These are phyloP conservation scores for Cryphonectria nitschkei DNA, from an alignment of 2,329 filamentous ascomycete species.

Conservation along the genomic window DNA sequence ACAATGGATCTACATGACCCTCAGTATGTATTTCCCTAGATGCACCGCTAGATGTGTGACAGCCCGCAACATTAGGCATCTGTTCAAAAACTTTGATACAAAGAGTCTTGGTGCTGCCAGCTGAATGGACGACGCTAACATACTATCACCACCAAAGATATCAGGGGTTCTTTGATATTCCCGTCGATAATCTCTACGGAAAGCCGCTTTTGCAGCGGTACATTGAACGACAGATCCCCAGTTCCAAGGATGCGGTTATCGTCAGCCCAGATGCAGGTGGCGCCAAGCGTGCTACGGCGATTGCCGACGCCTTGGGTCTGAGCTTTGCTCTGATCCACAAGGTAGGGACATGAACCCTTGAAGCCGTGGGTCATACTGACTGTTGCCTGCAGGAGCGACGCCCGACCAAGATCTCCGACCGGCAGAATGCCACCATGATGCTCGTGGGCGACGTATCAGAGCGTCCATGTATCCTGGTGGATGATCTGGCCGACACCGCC, in stretches of 20 bases:
- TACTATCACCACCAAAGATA: constrained; percentile 52
- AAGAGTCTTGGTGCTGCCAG: not conserved
- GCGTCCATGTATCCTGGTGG: constrained; percentile 80
- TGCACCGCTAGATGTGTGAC: not conserved
- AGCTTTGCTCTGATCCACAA: constrained; percentile 99
- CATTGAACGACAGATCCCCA: constrained; percentile 79
- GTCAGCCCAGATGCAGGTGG: constrained; percentile 96
- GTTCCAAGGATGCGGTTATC: constrained; percentile 78
- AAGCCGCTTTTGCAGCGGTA: constrained; percentile 73
- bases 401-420: constrained; percentile 83
- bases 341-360: constrained; percentile 49
- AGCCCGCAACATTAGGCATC: not conserved
- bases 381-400: constrained; percentile 71
- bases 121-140: constrained; percentile 18
- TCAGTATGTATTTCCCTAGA: constrained; percentile 49
- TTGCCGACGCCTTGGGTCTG: constrained; percentile 90
- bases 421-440: constrained; percentile 95
- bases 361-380: constrained; percentile 18
- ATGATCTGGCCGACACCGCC: constrained; percentile 92
- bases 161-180: constrained; percentile 98
- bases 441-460: constrained; percentile 84
- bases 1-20: constrained; percentile 97
- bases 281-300: constrained; percentile 92
- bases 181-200: constrained; percentile 95
- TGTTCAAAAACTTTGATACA: not conserved